Base-by-base conservation (phyloP, 768 basidiomycete genomes). In the Rhodotorula taiwanensis region DNA sequence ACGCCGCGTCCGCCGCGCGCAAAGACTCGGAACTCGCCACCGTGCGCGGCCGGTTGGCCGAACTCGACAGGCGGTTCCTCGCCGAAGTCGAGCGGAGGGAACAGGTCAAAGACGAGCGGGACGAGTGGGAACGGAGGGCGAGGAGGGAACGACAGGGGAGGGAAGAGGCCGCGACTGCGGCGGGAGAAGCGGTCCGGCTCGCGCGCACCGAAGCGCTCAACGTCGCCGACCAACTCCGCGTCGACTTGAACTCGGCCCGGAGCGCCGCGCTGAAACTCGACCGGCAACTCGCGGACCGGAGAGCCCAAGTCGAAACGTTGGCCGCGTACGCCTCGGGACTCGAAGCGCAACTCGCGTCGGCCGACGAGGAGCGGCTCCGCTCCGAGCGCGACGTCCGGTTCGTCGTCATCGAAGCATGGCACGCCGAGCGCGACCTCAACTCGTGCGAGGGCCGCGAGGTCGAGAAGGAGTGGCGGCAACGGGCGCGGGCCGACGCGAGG, bases 381-480 rank as follows among this genome's bases (percentile, higher is more conserved):
- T 3, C 28, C 2, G 43, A 45, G 3, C 25, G 15, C 7, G 54
- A 60, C 50, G 4, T 23, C 36, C 36, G 36, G 6, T n/a, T 33
- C 34, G 9, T 20, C 21, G 14, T 60, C 2, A 11, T 15, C 10
- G 23, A 27, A 5, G 0, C 20, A n/a, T 60, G 62, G 66, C 34
- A 44, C 33, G 7, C 4, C 7, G 64, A 65, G 20, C 42, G 64
- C 1, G 58, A 41, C 23, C 39, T 65, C 5, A 2, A 48, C 20
- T 3, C 54, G 42, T 0, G 58, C 44, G 44, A 5, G 62, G 27
- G 47, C 25, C 36, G 36, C 36, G 36, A 39, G 10, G 36, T 39
- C 39, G 66, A 60, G 50, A 68, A 68, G 58, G 66, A 68, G 39
- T 68, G 66, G 66, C 39, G 66, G 18, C 66, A 68, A 51, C n/a